Percentiles rank a stretch among this genome's conserved stretches.
These are phyloP conservation scores for Glaciozyma antarctica DNA, from an alignment of 768 basidiomycete genomes.

Conservation along the genomic window DNA sequence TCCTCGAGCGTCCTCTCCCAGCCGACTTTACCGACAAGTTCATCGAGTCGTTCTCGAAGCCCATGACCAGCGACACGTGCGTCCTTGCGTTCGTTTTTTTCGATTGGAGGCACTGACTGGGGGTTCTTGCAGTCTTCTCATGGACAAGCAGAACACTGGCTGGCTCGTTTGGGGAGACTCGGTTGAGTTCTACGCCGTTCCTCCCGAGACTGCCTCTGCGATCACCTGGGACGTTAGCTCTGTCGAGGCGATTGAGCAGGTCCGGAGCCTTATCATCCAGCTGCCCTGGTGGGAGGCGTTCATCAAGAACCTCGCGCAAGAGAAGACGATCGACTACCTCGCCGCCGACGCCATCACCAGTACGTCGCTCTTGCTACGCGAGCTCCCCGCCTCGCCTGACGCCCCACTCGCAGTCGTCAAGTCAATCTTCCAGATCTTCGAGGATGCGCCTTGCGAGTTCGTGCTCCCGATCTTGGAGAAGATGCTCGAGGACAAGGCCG, in stretches of 20 bases:
- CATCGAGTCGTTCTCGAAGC: conserved; percentile 50
- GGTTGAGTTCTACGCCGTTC: conserved; percentile 33
- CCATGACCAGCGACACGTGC: conserved; percentile 40
- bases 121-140: conserved; percentile 32
- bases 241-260: conserved; percentile 8
- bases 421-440: conserved; percentile 60
- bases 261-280: conserved; percentile 21
- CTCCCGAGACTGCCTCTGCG: conserved; percentile 9
- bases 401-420: conserved; percentile 38
- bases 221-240: conserved; percentile 30
- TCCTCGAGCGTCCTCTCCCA: conserved; percentile 38
- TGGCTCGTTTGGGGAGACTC: conserved; percentile 43
- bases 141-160: conserved; percentile 39
- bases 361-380: conserved; percentile 41
- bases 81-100: neutral
- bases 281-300: conserved; percentile 31
- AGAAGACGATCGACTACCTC: conserved; percentile 33
- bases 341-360: conserved; percentile 42
- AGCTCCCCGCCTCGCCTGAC: neutral
- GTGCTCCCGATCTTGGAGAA: conserved; percentile 54
- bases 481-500: conserved; percentile 51
- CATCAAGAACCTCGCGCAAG: conserved; percentile 29
- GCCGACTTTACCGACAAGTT: conserved; percentile 50
- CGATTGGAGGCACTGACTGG: neutral
- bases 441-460: conserved; percentile 57